These are phyloP conservation scores for Melocanna baccifera DNA, from an alignment of 176 grass and related monocot genomes.

Conservation along the genomic window DNA sequence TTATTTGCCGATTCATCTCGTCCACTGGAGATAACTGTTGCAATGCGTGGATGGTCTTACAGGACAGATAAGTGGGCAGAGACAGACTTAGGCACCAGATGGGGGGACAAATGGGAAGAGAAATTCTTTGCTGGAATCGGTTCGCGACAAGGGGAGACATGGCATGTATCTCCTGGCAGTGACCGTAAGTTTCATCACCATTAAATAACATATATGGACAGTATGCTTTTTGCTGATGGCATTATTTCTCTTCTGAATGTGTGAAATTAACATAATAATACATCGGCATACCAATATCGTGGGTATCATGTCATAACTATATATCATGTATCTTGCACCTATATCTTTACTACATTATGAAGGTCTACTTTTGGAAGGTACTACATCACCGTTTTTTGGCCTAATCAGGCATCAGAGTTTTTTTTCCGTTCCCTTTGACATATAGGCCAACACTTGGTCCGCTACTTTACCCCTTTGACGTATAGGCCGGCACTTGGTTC, in stretches of 20 bases:
- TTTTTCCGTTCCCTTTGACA: neutral
- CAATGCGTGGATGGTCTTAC: constrained; percentile 49
- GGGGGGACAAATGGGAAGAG: constrained; percentile 99
- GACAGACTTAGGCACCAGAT: constrained; percentile 88
- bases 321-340: neutral
- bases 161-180: constrained; percentile 73
- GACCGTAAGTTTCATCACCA: constrained; percentile 64
- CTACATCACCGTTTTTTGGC: neutral
- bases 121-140: constrained; percentile 95
- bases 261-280: constrained; percentile 9
- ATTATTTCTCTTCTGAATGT: neutral
- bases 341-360: neutral
- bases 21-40: constrained; percentile 30
- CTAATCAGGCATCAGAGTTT: neutral
- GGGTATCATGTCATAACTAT: neutral
- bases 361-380: neutral
- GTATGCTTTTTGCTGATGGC: neutral
- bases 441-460: neutral
- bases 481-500: neutral
- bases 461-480: neutral
- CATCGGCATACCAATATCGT: neutral
- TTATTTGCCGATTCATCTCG: neutral
- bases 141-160: constrained; percentile 98
- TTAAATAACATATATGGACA: neutral
- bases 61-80: constrained; percentile 99